Evolutionary conservation across 164 flowering plant species (phyloP).

Genomic region (grape (Vitis vinifera)): DNA sequence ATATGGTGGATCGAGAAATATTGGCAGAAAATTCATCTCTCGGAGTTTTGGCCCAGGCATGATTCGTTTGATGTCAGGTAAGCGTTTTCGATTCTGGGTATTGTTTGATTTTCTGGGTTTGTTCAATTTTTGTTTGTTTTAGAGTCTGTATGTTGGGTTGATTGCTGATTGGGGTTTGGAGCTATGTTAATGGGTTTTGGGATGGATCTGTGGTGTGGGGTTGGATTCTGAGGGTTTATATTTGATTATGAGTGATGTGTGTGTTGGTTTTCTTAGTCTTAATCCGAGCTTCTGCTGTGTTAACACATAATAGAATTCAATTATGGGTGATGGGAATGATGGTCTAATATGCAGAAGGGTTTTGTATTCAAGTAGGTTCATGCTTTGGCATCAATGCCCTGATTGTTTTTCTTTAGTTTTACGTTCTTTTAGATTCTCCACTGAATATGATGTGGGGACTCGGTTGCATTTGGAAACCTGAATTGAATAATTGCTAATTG

Average conservation of each 20-base stretch:
- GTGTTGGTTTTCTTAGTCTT: neutral
- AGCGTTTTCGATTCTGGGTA: slow-evolving; percentile 2
- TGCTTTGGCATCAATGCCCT: neutral
- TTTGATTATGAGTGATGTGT: neutral
- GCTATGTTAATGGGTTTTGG: neutral
- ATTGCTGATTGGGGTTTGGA: neutral
- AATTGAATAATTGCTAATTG: neutral
- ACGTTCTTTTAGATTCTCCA: neutral
- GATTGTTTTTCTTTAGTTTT: neutral
- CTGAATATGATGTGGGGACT: neutral
- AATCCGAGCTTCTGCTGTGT: neutral
- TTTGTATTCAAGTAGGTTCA: neutral
- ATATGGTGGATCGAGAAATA: neutral
- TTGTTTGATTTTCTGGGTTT: neutral
- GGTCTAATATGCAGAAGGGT: neutral
- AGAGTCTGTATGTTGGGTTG: neutral
- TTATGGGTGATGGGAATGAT: neutral
- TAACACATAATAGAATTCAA: neutral
- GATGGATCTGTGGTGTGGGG: neutral
- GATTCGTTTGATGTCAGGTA: slow-evolving; percentile 36
- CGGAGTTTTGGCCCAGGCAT: slow-evolving; percentile 15
- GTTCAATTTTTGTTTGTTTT: neutral
- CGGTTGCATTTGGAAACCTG: neutral
- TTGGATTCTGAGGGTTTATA: neutral
- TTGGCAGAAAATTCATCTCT: slow-evolving; percentile 23